Conservation (phyloP, 2,329 filamentous ascomycete species). For the Xylaria digitata region DNA sequence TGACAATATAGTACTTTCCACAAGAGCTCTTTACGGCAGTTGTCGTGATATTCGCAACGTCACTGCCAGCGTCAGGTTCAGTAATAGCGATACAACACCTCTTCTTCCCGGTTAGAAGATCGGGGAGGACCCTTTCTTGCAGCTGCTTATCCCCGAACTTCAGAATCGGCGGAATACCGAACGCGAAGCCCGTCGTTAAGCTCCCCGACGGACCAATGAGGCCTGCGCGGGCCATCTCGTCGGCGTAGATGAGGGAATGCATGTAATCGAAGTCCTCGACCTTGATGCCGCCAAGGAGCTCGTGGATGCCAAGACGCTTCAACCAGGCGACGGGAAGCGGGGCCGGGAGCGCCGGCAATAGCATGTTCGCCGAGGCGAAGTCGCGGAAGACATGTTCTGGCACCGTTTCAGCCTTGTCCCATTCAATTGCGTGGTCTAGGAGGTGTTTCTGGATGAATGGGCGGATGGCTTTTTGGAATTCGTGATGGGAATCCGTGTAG, state of each 20-base stretch:
- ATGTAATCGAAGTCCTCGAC: constrained; percentile 81
- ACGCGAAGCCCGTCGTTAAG: constrained; percentile 78
- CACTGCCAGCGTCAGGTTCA: constrained; percentile 78
- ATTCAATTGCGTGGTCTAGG: constrained; percentile 71
- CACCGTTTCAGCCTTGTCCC: constrained; percentile 73
- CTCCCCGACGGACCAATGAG: constrained; percentile 71
- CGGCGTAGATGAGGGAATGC: constrained; percentile 75
- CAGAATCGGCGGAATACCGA: constrained; percentile 76
- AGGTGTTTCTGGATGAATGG: constrained; percentile 74
- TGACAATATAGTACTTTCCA: constrained; percentile 76
- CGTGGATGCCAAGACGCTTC: constrained; percentile 71
- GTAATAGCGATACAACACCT: constrained; percentile 82
- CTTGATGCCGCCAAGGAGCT: constrained; percentile 72
- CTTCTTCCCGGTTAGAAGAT: constrained; percentile 73
- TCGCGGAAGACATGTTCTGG: constrained; percentile 71
- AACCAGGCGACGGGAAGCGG: constrained; percentile 76
- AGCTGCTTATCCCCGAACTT: constrained; percentile 73
- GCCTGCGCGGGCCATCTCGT: constrained; percentile 76
- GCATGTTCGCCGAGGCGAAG: constrained; percentile 74
- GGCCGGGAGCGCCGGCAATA: constrained; percentile 75
- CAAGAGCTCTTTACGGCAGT: constrained; percentile 71
- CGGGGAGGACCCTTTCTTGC: constrained; percentile 74
- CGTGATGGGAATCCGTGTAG: constrained; percentile 72
- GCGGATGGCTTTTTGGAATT: constrained; percentile 75
- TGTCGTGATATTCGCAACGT: constrained; percentile 78